phyloP scores from a whole-genome alignment of 495 filamentous ascomycete species.

The Daldinia decipiens region DNA sequence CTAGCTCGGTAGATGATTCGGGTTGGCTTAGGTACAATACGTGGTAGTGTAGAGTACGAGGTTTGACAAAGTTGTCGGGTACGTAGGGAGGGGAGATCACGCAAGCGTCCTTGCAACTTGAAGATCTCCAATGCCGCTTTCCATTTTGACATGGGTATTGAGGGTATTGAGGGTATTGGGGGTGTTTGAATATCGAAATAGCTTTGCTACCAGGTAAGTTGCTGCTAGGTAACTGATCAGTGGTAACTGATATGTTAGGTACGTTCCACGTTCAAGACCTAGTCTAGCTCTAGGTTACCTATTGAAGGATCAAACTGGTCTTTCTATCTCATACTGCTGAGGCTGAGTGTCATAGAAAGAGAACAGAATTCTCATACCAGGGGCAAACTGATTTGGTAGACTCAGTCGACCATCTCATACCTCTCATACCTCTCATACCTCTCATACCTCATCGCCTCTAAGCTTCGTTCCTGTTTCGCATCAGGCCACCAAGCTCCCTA shows the following conservation, averaged over 20 bases:
- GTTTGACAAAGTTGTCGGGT: conserved; percentile 1
- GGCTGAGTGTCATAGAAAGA: not conserved
- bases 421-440: conserved; percentile 14
- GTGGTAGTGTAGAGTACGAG: conserved; percentile 1
- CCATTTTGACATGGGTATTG: conserved; percentile 10
- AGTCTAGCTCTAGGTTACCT: not conserved
- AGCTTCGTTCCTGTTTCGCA: conserved; percentile 17
- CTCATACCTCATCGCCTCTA: conserved; percentile 12
- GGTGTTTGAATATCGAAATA: conserved; percentile 30
- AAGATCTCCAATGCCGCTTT: conserved; percentile 18
- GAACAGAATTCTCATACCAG: not conserved
- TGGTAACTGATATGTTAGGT: conserved; percentile 17
- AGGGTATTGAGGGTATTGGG: too few relatives aligned
- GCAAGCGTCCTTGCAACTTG: conserved; percentile 39
- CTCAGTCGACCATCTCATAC: conserved; percentile 6
- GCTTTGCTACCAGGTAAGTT: not conserved
- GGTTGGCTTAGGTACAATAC: not conserved
- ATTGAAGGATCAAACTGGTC: conserved; percentile 1
- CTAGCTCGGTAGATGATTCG: not conserved
- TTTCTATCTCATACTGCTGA: not conserved
- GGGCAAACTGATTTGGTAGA: not conserved
- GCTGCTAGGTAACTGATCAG: not conserved
- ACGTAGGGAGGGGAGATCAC: conserved; percentile 28
- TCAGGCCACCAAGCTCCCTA: conserved; percentile 20
- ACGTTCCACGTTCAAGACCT: conserved; percentile 6